Evolutionary conservation across 108 stramenopile genomes (phyloP).

Genomic region (Mediolabrus comicus): DNA sequence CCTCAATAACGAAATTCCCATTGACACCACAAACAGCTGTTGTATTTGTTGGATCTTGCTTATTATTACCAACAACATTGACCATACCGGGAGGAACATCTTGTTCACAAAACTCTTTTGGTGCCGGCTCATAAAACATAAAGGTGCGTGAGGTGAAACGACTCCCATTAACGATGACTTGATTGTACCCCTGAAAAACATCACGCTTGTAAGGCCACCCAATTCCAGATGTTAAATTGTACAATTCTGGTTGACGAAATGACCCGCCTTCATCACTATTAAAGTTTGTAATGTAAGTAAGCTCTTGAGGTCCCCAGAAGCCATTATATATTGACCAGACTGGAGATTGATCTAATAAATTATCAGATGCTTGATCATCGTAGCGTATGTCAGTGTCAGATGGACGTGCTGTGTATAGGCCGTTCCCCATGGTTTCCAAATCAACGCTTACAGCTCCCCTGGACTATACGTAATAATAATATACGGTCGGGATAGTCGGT

Average conservation of each 20-base stretch:
- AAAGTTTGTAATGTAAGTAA: not conserved
- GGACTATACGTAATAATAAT: too few species aligned
- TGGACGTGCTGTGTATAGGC: not conserved
- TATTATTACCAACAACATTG: not conserved
- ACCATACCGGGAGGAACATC: not conserved
- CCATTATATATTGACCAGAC: not conserved
- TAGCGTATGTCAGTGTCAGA: not conserved
- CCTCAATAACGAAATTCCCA: not conserved
- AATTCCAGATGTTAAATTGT: not conserved
- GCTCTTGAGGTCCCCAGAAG: not conserved
- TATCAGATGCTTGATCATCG: not conserved
- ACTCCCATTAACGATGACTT: not conserved
- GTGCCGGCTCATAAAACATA: not conserved
- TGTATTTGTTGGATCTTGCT: not conserved
- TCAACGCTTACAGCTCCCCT: too few species aligned
- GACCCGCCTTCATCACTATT: not conserved
- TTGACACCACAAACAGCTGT: not conserved
- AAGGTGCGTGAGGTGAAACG: not conserved
- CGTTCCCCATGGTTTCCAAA: not conserved
- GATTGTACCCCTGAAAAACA: not conserved
- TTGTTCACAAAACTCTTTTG: not conserved
- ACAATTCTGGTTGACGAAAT: not conserved
- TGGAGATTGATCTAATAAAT: not conserved
- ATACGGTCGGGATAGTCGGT: too few species aligned
- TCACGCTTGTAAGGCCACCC: constrained; percentile 1